These are phyloP conservation scores for Daldinia loculata DNA, from an alignment of 495 filamentous ascomycete genomes.

Conservation along the genomic window DNA sequence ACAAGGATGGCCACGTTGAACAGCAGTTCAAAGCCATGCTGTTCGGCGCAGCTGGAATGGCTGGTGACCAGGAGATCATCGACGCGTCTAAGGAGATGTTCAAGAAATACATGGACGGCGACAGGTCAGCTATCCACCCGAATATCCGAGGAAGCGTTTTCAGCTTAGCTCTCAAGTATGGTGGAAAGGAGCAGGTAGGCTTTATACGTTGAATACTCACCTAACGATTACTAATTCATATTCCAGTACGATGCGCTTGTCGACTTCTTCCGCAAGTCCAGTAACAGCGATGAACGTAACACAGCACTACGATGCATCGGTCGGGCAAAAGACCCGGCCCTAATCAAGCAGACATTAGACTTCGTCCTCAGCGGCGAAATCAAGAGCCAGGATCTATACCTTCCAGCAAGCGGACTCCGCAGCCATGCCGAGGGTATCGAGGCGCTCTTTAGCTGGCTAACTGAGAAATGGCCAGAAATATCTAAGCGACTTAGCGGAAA, in stretches of 20 bases:
- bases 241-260: slow-evolving; percentile 77
- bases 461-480: slow-evolving; percentile 83
- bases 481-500: slow-evolving; percentile 68
- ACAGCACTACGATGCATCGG: slow-evolving; percentile 91
- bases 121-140: slow-evolving; percentile 73
- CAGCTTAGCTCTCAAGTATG: slow-evolving; percentile 74
- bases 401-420: slow-evolving; percentile 80
- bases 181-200: slow-evolving; percentile 75
- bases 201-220: slow-evolving; percentile 7
- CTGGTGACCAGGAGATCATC: slow-evolving; percentile 69
- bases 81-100: slow-evolving; percentile 77
- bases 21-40: slow-evolving; percentile 84
- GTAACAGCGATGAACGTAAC: slow-evolving; percentile 91
- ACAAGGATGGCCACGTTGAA: slow-evolving; percentile 83
- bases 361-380: slow-evolving; percentile 83
- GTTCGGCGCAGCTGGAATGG: slow-evolving; percentile 71
- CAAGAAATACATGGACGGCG: slow-evolving; percentile 71
- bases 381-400: slow-evolving; percentile 96
- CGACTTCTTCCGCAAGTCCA: slow-evolving; percentile 84
- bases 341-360: slow-evolving; percentile 82
- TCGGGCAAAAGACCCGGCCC: slow-evolving; percentile 74
- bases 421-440: slow-evolving; percentile 80
- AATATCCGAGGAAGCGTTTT: slow-evolving; percentile 77
- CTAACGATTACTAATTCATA: slow-evolving; percentile 34
- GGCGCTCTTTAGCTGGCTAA: slow-evolving; percentile 84